Evolutionary conservation across 2,329 filamentous ascomycete species (phyloP).

Genomic region (Xylaria sp.): DNA sequence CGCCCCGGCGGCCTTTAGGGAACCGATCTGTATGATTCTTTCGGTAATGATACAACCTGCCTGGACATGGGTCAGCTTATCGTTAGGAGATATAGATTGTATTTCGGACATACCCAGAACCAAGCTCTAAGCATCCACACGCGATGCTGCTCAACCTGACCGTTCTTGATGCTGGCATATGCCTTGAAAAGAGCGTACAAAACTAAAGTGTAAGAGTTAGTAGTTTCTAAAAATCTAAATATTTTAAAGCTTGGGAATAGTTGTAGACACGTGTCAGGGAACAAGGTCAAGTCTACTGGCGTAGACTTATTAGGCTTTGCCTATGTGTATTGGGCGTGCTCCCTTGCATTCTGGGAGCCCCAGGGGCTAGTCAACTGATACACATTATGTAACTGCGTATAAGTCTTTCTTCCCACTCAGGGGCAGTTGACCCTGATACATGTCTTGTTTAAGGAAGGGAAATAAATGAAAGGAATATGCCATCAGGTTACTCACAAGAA

Average conservation of each 20-base stretch:
- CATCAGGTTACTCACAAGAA: constrained; percentile 6
- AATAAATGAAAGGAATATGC: no score
- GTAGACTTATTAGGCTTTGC: no score
- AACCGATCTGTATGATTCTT: constrained; percentile 60
- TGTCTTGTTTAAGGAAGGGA: neutral
- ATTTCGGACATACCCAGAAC: constrained; percentile 56
- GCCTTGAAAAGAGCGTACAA: constrained; percentile 52
- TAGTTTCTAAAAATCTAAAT: neutral
- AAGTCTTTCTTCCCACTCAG: no score
- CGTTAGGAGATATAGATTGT: neutral
- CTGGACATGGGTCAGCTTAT: constrained; percentile 42
- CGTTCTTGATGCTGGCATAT: constrained; percentile 65
- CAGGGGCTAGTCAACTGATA: no score
- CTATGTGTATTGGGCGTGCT: no score
- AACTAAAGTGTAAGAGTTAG: constrained; percentile 5
- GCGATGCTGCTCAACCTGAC: constrained; percentile 71
- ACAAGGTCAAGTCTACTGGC: neutral
- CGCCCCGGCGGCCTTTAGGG: constrained; percentile 35
- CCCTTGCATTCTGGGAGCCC: no score
- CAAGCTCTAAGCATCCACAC: constrained; percentile 72
- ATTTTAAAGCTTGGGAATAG: neutral
- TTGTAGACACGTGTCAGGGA: neutral
- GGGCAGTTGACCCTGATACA: no score
- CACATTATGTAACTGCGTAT: no score
- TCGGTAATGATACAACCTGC: constrained; percentile 63